Evolutionary conservation across 139 green algal species (phyloP), one percentile per base, ranked within the genome.

Genomic region (Chlorella sp.): DNA sequence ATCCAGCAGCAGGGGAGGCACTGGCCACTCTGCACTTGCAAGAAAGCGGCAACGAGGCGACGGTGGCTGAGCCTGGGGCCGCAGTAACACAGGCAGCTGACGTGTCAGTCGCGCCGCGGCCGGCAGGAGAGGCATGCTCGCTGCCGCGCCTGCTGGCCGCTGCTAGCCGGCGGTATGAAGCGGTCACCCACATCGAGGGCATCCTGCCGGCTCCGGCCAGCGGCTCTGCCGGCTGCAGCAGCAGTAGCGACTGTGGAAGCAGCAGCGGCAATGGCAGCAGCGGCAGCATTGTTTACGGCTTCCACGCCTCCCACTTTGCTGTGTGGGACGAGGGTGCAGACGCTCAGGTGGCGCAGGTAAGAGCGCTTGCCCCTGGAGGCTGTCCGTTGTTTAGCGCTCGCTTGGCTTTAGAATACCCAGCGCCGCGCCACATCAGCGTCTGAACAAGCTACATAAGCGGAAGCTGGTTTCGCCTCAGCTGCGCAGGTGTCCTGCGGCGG

Each of bases 401-500:
- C n/a, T n/a, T n/a, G n/a, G n/a, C n/a, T n/a, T n/a, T n/a, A n/a
- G n/a, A n/a, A n/a, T n/a, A n/a, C n/a, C n/a, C n/a, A n/a, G n/a
- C n/a, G n/a, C n/a, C n/a, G n/a, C n/a, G n/a, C n/a, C n/a, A n/a
- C n/a, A n/a, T n/a, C n/a, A n/a, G n/a, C n/a, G n/a, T n/a, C n/a
- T n/a, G n/a, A n/a, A n/a, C n/a, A n/a, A n/a, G n/a, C n/a, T n/a
- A n/a, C n/a, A n/a, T n/a, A n/a, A n/a, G n/a, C n/a, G n/a, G n/a
- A n/a, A n/a, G n/a, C n/a, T n/a, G n/a, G n/a, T n/a, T n/a, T n/a
- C n/a, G n/a, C n/a, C n/a, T n/a, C n/a, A n/a, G n/a, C n/a, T n/a
- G n/a, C n/a, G 67, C 81, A 87, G 83, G 74, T 87, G 26, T n/a
- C 44, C 30, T 86, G 76, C 70, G 64, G 81, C 22, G 80, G 87